Conservation (phyloP, 495 filamentous ascomycete genomes). For the Gamarada debralockiae region DNA sequence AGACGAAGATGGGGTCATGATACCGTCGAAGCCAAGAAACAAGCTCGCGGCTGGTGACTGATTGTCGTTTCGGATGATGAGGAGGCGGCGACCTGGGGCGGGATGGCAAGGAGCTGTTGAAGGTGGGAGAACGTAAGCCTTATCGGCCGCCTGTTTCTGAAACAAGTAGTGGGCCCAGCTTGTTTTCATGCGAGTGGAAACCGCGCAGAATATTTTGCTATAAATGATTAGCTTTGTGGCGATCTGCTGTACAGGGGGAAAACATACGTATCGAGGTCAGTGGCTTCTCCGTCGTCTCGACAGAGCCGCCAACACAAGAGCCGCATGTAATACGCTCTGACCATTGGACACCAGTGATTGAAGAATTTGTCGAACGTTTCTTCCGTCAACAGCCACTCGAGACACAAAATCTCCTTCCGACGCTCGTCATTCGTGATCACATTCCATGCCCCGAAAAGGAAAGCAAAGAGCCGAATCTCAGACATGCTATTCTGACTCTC, state of each 20-base stretch:
- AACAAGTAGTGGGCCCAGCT: slow-evolving; percentile 79
- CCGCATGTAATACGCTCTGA: slow-evolving; percentile 92
- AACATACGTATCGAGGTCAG: slow-evolving; percentile 60
- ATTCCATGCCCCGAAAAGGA: slow-evolving; percentile 81
- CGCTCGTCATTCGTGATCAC: slow-evolving; percentile 60
- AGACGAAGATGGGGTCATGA: slow-evolving; percentile 35
- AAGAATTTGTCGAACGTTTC: slow-evolving; percentile 81
- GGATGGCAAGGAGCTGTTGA: slow-evolving; percentile 83
- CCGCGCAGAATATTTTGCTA: slow-evolving; percentile 61
- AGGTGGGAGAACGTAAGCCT: slow-evolving; percentile 47
- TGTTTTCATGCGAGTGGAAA: slow-evolving; percentile 65
- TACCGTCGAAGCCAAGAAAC: slow-evolving; percentile 64
- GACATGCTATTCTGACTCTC: slow-evolving; percentile 91
- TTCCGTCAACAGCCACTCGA: slow-evolving; percentile 76
- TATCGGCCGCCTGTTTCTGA: slow-evolving; percentile 60
- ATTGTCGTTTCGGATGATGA: slow-evolving; percentile 85
- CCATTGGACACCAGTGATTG: slow-evolving; percentile 98
- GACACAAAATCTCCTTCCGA: slow-evolving; percentile 68
- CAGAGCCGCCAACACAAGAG: slow-evolving; percentile 89
- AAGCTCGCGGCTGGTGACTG: slow-evolving; percentile 33
- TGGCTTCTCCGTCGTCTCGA: slow-evolving; percentile 66
- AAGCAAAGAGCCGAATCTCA: slow-evolving; percentile 82
- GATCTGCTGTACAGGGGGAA: neutral
- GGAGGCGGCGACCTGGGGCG: slow-evolving; percentile 83
- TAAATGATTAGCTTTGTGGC: slow-evolving; percentile 11